Evolutionary conservation across 495 filamentous ascomycete genomes (phyloP).

Genomic region (Bryoglossum gracile): DNA sequence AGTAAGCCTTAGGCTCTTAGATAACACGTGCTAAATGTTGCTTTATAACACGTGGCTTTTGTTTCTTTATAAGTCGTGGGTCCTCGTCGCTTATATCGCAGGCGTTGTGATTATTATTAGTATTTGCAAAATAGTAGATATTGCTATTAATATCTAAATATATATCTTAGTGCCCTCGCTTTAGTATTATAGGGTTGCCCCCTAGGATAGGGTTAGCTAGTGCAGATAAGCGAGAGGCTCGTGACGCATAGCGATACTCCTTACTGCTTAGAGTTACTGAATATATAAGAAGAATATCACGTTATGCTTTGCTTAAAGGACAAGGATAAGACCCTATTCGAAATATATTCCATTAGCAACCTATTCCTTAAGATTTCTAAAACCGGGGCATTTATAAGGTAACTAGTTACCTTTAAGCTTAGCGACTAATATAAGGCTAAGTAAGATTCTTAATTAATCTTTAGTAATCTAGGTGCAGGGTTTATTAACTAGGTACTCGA

Average conservation of each 20-base stretch:
- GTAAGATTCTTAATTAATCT: not conserved
- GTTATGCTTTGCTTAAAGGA: not conserved
- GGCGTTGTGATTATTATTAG: not conserved
- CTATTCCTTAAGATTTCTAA: no score
- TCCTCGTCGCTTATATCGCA: not conserved
- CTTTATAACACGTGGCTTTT: no score
- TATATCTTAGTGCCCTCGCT: not conserved
- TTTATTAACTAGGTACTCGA: not conserved
- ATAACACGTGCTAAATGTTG: no score
- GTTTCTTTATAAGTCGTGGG: no score
- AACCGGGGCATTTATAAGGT: not conserved
- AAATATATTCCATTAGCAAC: no score
- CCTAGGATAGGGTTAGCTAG: not conserved
- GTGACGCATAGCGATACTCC: not conserved
- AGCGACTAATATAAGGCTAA: not conserved
- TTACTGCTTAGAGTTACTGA: no score
- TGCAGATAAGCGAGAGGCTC: not conserved
- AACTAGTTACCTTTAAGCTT: no score
- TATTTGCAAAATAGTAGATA: not conserved
- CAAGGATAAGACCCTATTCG: not conserved
- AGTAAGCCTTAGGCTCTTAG: no score
- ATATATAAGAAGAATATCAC: not conserved
- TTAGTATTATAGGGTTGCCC: not conserved
- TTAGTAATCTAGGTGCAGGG: not conserved
- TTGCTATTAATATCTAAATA: not conserved